Conservation (phyloP, 805 yeast genomes). For the Brettanomyces naardenensis region DNA sequence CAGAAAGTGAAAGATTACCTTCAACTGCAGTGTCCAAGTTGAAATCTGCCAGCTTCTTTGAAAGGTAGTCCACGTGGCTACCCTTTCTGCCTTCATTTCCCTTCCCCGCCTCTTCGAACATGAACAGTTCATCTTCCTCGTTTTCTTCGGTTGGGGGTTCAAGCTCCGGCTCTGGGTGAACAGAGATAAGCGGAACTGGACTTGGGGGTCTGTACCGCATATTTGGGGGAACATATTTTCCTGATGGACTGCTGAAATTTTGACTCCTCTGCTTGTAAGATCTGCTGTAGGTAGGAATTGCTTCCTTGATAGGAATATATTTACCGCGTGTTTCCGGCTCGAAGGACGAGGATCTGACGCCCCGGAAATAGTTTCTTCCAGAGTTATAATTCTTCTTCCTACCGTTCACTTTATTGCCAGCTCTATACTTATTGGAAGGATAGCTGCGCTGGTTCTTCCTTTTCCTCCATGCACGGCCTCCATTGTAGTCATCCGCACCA, state of each 20-base stretch:
- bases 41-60: background rate
- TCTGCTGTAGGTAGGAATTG: background rate
- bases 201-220: constrained; percentile 28
- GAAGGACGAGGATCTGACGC: background rate
- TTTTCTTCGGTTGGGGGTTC: constrained; percentile 13
- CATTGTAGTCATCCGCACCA: constrained; percentile 4
- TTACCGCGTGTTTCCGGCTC: background rate
- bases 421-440: constrained; percentile 2
- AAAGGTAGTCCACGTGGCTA: background rate
- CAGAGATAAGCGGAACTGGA: background rate
- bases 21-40: background rate
- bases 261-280: background rate
- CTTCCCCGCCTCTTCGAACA: constrained; percentile 6
- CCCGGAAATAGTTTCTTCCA: background rate
- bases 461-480: constrained; percentile 7
- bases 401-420: constrained; percentile 12
- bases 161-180: background rate
- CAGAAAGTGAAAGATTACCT: constrained; percentile 7
- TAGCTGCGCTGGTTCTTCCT: constrained; percentile 1
- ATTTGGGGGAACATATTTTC: constrained; percentile 70
- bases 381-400: background rate
- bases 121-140: constrained; percentile 19
- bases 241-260: constrained; percentile 17
- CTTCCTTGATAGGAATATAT: background rate
- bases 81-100: background rate